Conservation (phyloP, 306 rosid species). For the Cucumis hystrix region DNA sequence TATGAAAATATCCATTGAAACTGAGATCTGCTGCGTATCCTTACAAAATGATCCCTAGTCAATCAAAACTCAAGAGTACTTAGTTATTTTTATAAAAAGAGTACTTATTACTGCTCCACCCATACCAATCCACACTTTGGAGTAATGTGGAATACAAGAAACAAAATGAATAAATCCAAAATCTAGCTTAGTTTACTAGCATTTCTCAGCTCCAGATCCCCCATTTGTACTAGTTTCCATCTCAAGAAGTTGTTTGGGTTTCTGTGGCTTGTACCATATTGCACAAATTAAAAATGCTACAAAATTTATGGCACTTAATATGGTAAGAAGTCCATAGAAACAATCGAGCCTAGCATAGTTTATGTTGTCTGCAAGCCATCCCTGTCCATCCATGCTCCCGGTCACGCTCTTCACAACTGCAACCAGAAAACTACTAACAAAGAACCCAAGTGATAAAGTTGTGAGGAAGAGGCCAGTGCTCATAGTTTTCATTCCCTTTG, state of each 20-base stretch:
- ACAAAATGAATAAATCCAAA: neutral
- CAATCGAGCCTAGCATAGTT: conserved; percentile 68
- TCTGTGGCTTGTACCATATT: conserved; percentile 50
- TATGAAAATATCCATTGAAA: neutral
- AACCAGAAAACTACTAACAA: conserved; percentile 73
- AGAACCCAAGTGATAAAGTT: conserved; percentile 75
- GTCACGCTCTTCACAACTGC: conserved; percentile 48
- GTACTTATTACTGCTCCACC: neutral
- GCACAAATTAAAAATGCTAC: conserved; percentile 45
- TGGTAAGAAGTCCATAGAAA: conserved; percentile 61
- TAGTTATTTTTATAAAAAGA: neutral
- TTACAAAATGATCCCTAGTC: neutral
- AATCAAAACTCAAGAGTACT: neutral
- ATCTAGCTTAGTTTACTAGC: conserved; percentile 13
- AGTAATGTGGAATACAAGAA: neutral
- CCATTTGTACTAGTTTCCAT: conserved; percentile 20
- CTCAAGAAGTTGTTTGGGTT: conserved; percentile 22
- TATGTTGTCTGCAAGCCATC: conserved; percentile 76
- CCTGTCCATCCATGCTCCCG: conserved; percentile 35
- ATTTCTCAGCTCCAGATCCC: conserved; percentile 19
- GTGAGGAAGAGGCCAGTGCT: conserved; percentile 91
- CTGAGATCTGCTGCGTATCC: neutral
- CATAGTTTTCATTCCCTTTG: conserved; percentile 93
- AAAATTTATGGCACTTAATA: conserved; percentile 44
- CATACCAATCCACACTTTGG: neutral